Evolutionary conservation across 2,329 filamentous ascomycete genomes (phyloP).

Genomic region (Beauveria medogensis): DNA sequence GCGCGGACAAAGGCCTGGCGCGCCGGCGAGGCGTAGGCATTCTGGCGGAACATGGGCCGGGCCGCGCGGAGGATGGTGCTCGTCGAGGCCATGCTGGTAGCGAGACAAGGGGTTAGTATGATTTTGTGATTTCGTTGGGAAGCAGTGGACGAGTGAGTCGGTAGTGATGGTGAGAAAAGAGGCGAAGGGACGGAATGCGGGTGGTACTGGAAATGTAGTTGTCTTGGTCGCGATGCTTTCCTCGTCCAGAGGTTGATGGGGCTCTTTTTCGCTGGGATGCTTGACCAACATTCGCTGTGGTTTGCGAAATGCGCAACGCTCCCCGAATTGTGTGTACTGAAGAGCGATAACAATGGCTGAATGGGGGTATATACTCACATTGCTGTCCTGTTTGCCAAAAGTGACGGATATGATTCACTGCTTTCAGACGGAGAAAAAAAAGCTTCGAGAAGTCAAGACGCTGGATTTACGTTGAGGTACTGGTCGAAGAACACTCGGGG

Average conservation of each 20-base stretch:
- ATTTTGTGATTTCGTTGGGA: neutral
- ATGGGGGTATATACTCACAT: neutral
- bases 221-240: neutral
- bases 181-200: neutral
- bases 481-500: neutral
- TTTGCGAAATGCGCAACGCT: neutral
- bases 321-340: too few relatives aligned
- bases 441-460: neutral
- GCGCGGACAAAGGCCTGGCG: conserved; percentile 42
- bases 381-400: neutral
- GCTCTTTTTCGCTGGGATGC: neutral
- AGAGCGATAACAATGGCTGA: neutral
- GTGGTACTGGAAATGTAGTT: neutral
- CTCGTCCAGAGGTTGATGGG: neutral
- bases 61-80: conserved; percentile 44
- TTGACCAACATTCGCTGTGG: neutral
- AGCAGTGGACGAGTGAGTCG: too few relatives aligned
- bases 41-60: conserved; percentile 49
- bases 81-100: conserved; percentile 33
- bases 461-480: conserved; percentile 6
- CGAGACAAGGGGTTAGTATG: neutral
- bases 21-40: conserved; percentile 44
- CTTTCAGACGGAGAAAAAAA: neutral
- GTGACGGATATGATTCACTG: neutral
- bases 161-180: neutral